phyloP scores from a whole-genome alignment of 345 rosid species.

The Syzygium jambos region DNA sequence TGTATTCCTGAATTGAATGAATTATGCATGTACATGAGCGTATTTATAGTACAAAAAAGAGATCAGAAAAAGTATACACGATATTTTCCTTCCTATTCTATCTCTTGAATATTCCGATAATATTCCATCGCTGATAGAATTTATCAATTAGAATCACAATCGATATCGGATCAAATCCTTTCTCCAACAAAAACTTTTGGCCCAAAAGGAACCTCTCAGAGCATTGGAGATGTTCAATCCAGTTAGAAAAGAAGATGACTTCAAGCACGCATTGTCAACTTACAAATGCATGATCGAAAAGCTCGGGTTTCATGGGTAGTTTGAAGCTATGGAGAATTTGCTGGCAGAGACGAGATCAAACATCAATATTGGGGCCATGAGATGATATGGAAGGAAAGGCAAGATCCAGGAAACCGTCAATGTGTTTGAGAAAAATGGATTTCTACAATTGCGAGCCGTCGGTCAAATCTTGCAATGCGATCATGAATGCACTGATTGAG shows the following conservation, averaged over 20 bases:
- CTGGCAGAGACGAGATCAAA: conserved; percentile 45
- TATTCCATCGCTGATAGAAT: too few species aligned
- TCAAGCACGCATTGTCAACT: conserved; percentile 59
- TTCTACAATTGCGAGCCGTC: conserved; percentile 67
- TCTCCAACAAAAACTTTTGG: too few species aligned
- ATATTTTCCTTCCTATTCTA: too few species aligned
- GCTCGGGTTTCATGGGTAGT: conserved; percentile 67
- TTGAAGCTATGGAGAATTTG: conserved; percentile 66
- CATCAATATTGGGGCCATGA: conserved; percentile 50
- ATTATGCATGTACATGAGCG: too few species aligned
- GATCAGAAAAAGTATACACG: too few species aligned
- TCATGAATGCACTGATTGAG: conserved; percentile 82
- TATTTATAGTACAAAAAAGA: too few species aligned
- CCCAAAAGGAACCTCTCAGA: conserved; percentile 55
- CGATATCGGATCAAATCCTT: too few species aligned
- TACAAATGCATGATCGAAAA: conserved; percentile 66
- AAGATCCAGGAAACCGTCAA: conserved; percentile 78
- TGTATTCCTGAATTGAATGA: too few species aligned
- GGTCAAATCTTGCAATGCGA: conserved; percentile 58
- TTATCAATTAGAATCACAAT: too few species aligned
- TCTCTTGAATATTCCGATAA: too few species aligned
- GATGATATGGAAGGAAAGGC: conserved; percentile 63
- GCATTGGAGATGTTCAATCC: conserved; percentile 76
- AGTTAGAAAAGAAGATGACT: conserved; percentile 41
- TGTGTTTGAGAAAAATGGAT: conserved; percentile 86